These are phyloP conservation scores for Vitis rotundifolia DNA, from an alignment of 164 flowering plant species.

Conservation along the genomic window DNA sequence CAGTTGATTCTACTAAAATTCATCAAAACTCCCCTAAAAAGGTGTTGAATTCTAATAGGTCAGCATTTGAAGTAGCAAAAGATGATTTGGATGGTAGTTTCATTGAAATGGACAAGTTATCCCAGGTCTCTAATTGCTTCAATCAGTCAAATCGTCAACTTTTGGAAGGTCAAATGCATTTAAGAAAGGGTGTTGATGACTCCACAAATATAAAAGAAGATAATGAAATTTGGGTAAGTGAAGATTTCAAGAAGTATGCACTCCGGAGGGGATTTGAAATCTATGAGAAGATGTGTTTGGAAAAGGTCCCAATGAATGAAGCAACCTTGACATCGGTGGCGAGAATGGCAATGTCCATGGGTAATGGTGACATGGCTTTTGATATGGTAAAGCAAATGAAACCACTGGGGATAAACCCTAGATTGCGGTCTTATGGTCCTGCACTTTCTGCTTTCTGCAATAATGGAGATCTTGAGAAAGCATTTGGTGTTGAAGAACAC, in stretches of 20 bases:
- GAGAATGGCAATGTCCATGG: slow-evolving; percentile 84
- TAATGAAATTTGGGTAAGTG: slow-evolving; percentile 37
- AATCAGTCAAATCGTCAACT: slow-evolving; percentile 11
- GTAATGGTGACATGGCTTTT: slow-evolving; percentile 82
- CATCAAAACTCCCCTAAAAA: slow-evolving; percentile 9
- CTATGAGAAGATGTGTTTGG: slow-evolving; percentile 55
- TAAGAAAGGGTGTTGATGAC: slow-evolving; percentile 12
- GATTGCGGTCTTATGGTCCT: slow-evolving; percentile 81
- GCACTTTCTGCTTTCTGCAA: slow-evolving; percentile 67
- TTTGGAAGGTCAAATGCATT: slow-evolving; percentile 15
- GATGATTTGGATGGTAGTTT: slow-evolving; percentile 3
- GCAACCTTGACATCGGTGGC: slow-evolving; percentile 83
- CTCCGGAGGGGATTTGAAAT: slow-evolving; percentile 68
- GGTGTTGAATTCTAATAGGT: slow-evolving; percentile 6
- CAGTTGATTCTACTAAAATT: slow-evolving; percentile 10
- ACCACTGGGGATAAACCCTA: slow-evolving; percentile 61
- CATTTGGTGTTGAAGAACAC: slow-evolving; percentile 72
- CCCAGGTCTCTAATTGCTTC: slow-evolving; percentile 7
- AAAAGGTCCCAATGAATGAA: slow-evolving; percentile 76
- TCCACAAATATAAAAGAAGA: slow-evolving; percentile 16
- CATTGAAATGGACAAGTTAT: slow-evolving; percentile 6
- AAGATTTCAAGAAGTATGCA: slow-evolving; percentile 55
- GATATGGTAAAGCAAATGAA: slow-evolving; percentile 78
- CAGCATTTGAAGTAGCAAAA: not conserved
- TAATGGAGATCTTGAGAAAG: slow-evolving; percentile 60